These are phyloP conservation scores for Mycena metata DNA, from an alignment of 768 basidiomycete species.

Conservation along the genomic window DNA sequence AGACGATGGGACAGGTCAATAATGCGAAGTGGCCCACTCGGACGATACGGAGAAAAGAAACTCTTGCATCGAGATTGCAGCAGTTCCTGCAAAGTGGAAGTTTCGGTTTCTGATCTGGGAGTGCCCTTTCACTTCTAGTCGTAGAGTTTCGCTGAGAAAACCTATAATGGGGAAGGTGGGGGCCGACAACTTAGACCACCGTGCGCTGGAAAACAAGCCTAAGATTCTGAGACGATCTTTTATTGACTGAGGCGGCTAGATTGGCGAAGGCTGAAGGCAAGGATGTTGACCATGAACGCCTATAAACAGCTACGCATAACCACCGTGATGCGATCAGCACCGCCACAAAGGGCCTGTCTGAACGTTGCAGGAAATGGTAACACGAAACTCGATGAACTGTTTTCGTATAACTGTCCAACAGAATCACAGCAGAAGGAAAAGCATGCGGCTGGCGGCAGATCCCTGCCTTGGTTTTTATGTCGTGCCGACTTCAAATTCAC, in stretches of 20 bases:
- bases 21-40: too few species aligned
- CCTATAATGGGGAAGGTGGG: slow-evolving; percentile 47
- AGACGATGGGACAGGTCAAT: too few species aligned
- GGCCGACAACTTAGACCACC: background rate
- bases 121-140: slow-evolving; percentile 49
- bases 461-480: slow-evolving; percentile 36
- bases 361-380: too few species aligned
- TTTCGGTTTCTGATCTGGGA: slow-evolving; percentile 47
- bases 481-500: background rate
- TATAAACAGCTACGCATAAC: too few species aligned
- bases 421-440: slow-evolving; percentile 26
- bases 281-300: too few species aligned
- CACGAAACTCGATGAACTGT: too few species aligned
- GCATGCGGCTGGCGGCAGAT: slow-evolving; percentile 31
- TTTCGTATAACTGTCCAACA: background rate
- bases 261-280: too few species aligned
- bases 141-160: slow-evolving; percentile 54
- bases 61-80: slow-evolving; percentile 58
- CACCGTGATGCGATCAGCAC: too few species aligned
- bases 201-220: too few species aligned
- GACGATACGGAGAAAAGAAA: slow-evolving; percentile 57
- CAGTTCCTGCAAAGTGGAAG: slow-evolving; percentile 51
- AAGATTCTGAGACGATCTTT: too few species aligned
- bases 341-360: too few species aligned
- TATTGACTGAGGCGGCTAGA: too few species aligned